Conservation (phyloP, 768 basidiomycete genomes). For the Gymnopilus dilepis region DNA sequence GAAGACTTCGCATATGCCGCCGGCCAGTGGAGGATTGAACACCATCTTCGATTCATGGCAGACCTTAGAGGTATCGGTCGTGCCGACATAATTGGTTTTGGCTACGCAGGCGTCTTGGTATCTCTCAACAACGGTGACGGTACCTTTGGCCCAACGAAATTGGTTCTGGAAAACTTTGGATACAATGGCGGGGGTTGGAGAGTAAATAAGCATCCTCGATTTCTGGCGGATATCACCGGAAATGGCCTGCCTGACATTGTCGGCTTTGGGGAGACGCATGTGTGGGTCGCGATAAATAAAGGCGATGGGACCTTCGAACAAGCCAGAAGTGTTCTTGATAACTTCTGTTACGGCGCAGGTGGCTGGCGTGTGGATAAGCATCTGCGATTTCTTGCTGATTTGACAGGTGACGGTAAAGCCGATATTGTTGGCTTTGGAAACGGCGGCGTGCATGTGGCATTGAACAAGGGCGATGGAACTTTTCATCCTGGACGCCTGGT, state of each 20-base stretch:
- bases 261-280: slow-evolving; percentile 7
- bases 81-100: slow-evolving; percentile 9
- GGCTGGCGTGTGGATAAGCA: slow-evolving; percentile 22
- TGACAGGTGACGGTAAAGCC: slow-evolving; percentile 12
- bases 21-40: background rate
- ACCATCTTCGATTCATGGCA: slow-evolving; percentile 9
- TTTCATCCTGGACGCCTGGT: background rate
- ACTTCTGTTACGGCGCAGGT: slow-evolving; percentile 1
- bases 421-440: slow-evolving; percentile 25
- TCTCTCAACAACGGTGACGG: background rate
- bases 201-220: slow-evolving; percentile 9
- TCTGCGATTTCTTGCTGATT: slow-evolving; percentile 22
- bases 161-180: slow-evolving; percentile 7
- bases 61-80: slow-evolving; percentile 1
- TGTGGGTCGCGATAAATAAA: background rate
- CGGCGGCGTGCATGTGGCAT: slow-evolving; percentile 14
- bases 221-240: slow-evolving; percentile 9
- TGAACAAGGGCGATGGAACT: slow-evolving; percentile 14
- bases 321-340: background rate
- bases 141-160: background rate
- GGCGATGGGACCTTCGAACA: slow-evolving; percentile 8
- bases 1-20: background rate
- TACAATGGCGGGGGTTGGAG: slow-evolving; percentile 8
- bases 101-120: background rate
- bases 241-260: slow-evolving; percentile 1